Conservation (phyloP, 257 asterid species). For the Nicotiana obtusifolia region DNA sequence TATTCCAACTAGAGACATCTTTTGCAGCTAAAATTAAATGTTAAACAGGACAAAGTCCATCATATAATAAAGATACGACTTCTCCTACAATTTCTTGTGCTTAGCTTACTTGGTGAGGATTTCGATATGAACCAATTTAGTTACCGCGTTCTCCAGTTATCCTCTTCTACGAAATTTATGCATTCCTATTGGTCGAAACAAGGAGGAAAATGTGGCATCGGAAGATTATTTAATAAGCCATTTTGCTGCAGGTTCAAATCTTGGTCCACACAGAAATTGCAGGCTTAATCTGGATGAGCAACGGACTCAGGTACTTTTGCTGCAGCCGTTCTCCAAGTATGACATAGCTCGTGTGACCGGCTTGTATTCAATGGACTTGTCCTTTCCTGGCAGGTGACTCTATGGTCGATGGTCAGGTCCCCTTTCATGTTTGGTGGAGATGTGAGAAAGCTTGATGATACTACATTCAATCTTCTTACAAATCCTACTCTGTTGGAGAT, state of each 20-base stretch:
- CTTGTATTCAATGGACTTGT: not conserved
- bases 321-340: not conserved
- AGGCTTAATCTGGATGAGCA: conserved; percentile 65
- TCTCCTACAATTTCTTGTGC: not conserved
- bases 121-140: not conserved
- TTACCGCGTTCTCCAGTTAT: not conserved
- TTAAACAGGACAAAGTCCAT: not conserved
- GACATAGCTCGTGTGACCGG: not conserved
- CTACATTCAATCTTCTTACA: conserved; percentile 52
- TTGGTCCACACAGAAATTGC: conserved; percentile 72
- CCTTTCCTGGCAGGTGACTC: conserved; percentile 56
- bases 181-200: not conserved
- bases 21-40: not conserved
- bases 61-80: not conserved
- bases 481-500: conserved; percentile 82
- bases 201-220: not conserved
- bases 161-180: not conserved
- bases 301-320: conserved; percentile 57
- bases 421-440: conserved; percentile 99
- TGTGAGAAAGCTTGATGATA: conserved; percentile 59
- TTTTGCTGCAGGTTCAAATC: conserved; percentile 46
- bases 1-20: not conserved
- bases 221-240: not conserved
- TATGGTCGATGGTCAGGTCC: conserved; percentile 91
- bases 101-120: conserved; percentile 1